A percentile compares a stretch with the other conserved stretches of the same genome.
Evolutionary conservation across 2,329 filamentous ascomycete genomes (phyloP).

Genomic region (Monosporascus sp.): DNA sequence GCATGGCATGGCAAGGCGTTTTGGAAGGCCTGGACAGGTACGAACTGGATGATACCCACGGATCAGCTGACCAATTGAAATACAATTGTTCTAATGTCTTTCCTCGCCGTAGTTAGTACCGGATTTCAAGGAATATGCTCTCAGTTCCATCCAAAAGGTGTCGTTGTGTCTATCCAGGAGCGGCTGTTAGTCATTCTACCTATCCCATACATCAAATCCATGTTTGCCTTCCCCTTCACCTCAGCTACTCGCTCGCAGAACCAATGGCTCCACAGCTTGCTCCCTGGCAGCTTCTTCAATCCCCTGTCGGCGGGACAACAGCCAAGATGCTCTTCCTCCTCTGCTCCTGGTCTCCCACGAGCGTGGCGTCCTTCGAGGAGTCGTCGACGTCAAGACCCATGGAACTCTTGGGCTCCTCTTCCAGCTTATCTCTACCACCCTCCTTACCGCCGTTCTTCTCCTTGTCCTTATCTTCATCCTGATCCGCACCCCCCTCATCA

Average conservation of each 20-base stretch:
- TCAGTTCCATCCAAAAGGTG: background rate
- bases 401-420: constrained; percentile 29
- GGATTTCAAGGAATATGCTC: too few species aligned
- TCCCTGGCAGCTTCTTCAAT: background rate
- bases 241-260: background rate
- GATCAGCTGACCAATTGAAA: background rate
- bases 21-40: background rate
- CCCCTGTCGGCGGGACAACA: constrained; percentile 2
- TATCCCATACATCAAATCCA: background rate
- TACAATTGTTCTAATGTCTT: background rate
- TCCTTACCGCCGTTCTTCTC: constrained; percentile 19
- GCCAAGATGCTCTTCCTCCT: constrained; percentile 26
- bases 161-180: background rate
- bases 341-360: constrained; percentile 22
- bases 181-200: background rate
- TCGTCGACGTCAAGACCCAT: constrained; percentile 33
- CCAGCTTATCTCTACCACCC: constrained; percentile 12
- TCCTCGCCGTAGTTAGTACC: background rate
- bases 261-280: background rate
- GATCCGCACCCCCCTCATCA: constrained; percentile 8
- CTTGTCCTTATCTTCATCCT: constrained; percentile 14
- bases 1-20: background rate
- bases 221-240: background rate
- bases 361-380: constrained; percentile 27
- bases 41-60: constrained; percentile 2